phyloP scores from a whole-genome alignment of 805 yeast genomes.

The Pichia scutulata region DNA sequence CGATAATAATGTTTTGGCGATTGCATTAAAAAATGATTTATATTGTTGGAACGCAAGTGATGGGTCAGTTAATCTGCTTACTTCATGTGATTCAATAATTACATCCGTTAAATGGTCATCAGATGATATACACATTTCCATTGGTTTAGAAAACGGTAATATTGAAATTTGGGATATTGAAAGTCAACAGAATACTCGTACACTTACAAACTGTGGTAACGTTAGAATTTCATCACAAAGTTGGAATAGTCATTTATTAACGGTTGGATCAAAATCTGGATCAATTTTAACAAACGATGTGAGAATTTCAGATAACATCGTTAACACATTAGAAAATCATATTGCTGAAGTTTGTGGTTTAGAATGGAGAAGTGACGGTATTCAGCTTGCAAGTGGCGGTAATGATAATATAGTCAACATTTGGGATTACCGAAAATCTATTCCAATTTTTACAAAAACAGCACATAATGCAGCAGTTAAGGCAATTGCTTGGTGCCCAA shows the following conservation, averaged over 20 bases:
- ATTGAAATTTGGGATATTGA: slow-evolving; percentile 94
- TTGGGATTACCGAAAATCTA: slow-evolving; percentile 75
- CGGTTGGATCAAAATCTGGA: slow-evolving; percentile 87
- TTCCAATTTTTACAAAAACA: slow-evolving; percentile 68
- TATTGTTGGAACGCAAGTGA: slow-evolving; percentile 89
- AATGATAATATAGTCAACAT: slow-evolving; percentile 89
- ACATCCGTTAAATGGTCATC: slow-evolving; percentile 85
- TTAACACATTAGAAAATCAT: slow-evolving; percentile 54
- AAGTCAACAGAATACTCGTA: slow-evolving; percentile 61
- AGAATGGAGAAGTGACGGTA: slow-evolving; percentile 77
- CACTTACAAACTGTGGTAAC: slow-evolving; percentile 59
- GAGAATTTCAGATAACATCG: slow-evolving; percentile 70
- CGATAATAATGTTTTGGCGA: slow-evolving; percentile 67
- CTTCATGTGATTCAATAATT: slow-evolving; percentile 49
- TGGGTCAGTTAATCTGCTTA: slow-evolving; percentile 64
- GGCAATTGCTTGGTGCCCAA: slow-evolving; percentile 93
- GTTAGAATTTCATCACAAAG: slow-evolving; percentile 76
- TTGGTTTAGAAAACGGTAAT: slow-evolving; percentile 77
- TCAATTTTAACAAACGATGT: slow-evolving; percentile 85
- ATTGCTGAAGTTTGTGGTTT: slow-evolving; percentile 90
- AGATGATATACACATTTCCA: slow-evolving; percentile 77
- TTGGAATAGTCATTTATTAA: slow-evolving; percentile 76
- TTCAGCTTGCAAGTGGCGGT: slow-evolving; percentile 85
- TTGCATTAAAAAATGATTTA: slow-evolving; percentile 76
- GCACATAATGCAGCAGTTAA: slow-evolving; percentile 92